A percentile compares a stretch with the other conserved stretches of the same genome.
phyloP scores from a whole-genome alignment of 805 yeast genomes.

The Candida michaelii region DNA sequence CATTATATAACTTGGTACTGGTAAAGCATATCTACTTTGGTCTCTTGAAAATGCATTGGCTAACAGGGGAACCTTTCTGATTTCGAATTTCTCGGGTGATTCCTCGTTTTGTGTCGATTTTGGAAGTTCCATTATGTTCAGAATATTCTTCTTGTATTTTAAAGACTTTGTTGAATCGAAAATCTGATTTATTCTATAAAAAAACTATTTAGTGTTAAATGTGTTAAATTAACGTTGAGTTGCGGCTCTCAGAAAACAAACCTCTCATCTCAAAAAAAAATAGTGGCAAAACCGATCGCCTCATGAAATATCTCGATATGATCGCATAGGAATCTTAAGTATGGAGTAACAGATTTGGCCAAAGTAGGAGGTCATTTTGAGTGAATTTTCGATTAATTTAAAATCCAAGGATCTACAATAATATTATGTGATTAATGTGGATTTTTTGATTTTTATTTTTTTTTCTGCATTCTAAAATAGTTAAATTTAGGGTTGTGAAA shows the following conservation, averaged over 20 bases:
- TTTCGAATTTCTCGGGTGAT: constrained; percentile 5
- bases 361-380: no score
- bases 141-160: background rate
- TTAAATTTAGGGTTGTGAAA: background rate
- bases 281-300: constrained; percentile 4
- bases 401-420: background rate
- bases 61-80: constrained; percentile 7
- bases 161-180: background rate
- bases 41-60: constrained; percentile 10
- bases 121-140: constrained; percentile 1
- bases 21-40: constrained; percentile 6
- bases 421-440: background rate
- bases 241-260: constrained; percentile 8
- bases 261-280: constrained; percentile 5
- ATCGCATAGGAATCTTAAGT: background rate
- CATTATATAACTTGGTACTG: constrained; percentile 5
- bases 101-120: constrained; percentile 3
- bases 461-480: background rate
- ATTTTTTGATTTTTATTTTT: background rate
- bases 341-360: no score
- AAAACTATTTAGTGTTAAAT: background rate
- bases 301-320: constrained; percentile 4
- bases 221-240: constrained; percentile 5
- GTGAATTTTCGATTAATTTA: no score
- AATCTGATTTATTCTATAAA: background rate